Evolutionary conservation across 495 filamentous ascomycete species (phyloP), one percentile per base, ranked within the genome.

Genomic region (Gamarada debralockiae): DNA sequence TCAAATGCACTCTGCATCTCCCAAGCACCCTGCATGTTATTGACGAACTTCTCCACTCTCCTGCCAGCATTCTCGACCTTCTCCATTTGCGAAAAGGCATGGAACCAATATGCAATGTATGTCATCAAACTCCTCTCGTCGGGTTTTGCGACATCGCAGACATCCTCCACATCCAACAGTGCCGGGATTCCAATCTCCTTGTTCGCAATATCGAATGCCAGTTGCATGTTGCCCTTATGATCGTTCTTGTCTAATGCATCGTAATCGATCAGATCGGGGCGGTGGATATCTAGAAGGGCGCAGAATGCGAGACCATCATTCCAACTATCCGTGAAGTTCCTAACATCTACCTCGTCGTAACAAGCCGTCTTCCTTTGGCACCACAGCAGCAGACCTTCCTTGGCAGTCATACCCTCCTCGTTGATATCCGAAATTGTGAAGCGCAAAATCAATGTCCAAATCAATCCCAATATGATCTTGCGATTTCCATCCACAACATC

Each of bases 21-120:
- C 93, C 95, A 97, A 3, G 93, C 91, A n/a, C 92, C 93, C 58
- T 96, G 90, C 93, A 97, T 97, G 63, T 93, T 96, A 64, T 87
- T 89, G 40, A 97, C 88, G 60, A 98, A 98, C 73, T 98, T 98
- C 74, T 98, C 93, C 2, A 98, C 93, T 52, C 93, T 81, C 49
- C 93, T 80, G 2, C 93, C 93, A 2, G 95, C 95, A 65, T 97
- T 98, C 65, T 98, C 93, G 12, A 98, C 95, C 56, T 90, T 80
- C 69, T 98, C 93, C 81, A 98, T 89, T 64, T 97, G 91, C 20
- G 92, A 96, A 63, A 98, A 98, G 52, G 93, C 95, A 62, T 98
- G 93, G 78, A 97, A 98, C 93, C 95, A 98, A 69, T 97, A 97
- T 53, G 93, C 93, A 58, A 98, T 97, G 65, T 98, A 98, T 5